Evolutionary conservation across 495 filamentous ascomycete genomes (phyloP).

Genomic region (Penicillium tannophilum): DNA sequence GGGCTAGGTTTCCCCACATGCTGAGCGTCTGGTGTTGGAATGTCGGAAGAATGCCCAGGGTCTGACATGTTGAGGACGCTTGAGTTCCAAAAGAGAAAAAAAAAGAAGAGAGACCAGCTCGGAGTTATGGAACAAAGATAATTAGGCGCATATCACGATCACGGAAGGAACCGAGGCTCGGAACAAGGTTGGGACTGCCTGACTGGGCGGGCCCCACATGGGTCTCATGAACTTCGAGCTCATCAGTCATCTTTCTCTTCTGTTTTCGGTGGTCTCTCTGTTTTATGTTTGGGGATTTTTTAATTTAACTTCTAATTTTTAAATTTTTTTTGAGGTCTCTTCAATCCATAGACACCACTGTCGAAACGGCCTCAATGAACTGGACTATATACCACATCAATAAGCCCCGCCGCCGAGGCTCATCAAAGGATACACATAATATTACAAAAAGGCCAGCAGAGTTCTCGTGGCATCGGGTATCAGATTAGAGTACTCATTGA

Average conservation of each 20-base stretch:
- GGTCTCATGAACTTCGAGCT: neutral
- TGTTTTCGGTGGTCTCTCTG: neutral
- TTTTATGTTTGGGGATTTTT: neutral
- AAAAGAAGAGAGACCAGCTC: conserved; percentile 16
- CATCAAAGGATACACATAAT: no score
- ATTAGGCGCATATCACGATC: conserved; percentile 13
- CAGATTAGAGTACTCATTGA: no score
- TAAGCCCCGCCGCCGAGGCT: no score
- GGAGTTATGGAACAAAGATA: conserved; percentile 4
- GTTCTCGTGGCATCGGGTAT: no score
- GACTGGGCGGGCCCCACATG: conserved; percentile 7
- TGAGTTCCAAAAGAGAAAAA: neutral
- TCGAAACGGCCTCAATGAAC: neutral
- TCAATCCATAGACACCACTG: no score
- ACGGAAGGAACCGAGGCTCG: conserved; percentile 28
- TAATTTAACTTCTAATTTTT: no score
- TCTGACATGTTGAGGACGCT: conserved; percentile 22
- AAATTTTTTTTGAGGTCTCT: no score
- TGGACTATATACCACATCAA: neutral
- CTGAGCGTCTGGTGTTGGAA: conserved; percentile 8
- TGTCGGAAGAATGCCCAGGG: conserved; percentile 12
- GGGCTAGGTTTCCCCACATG: conserved; percentile 32
- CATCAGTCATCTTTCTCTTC: neutral
- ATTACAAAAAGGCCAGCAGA: no score
- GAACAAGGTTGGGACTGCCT: conserved; percentile 23